Evolutionary conservation across 805 yeast genomes (phyloP), one percentile per base, ranked within the genome.

Genomic region (Kazachstania bromeliacearum): DNA sequence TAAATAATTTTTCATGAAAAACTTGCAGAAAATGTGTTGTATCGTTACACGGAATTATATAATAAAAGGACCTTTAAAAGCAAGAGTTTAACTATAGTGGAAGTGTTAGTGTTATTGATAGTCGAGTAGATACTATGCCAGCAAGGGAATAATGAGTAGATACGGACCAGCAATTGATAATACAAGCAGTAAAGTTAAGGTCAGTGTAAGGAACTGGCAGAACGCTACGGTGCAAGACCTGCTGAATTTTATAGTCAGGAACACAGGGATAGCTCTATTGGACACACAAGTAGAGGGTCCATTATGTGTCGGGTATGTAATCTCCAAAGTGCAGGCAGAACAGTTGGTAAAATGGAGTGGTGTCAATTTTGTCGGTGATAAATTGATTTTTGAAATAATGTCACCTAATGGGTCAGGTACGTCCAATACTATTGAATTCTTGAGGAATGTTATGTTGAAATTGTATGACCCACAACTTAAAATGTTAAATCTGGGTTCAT

Each of bases 171-270:
- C n/a, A n/a, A n/a, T n/a, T n/a, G n/a, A n/a, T n/a, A n/a, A n/a
- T n/a, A n/a, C n/a, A n/a, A n/a, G n/a, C 33, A 66, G 62, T 33
- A 46, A 57, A 23, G 64, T 73, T 4, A 64, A 70, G 3, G 69
- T 85, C 8, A 85, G 81, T 44, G 68, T 85, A 8, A 62, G 68
- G 26, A 85, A 87, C 31, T 87, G 96, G 96, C 77, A 80, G 41
- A 83, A 85, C 41, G 94, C 87, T 1, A 56, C 80, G 2, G 67
- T 69, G 41, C 76, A 70, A 14, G 94, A 85, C 40, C 65, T 85
- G 40, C 66, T 81, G 7, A 64, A 67, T 26, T 88, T 87, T 56
- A 58, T 87, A 12, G 71, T 77, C 34, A 68, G 94, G 44, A 84
- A 81, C 51, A 63, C 83, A 12, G 66, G 70, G 35, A 65, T 83